Evolutionary conservation across 129 eudicot genomes (phyloP), one percentile per base, ranked within the genome.

Genomic region (Logfia minima): DNA sequence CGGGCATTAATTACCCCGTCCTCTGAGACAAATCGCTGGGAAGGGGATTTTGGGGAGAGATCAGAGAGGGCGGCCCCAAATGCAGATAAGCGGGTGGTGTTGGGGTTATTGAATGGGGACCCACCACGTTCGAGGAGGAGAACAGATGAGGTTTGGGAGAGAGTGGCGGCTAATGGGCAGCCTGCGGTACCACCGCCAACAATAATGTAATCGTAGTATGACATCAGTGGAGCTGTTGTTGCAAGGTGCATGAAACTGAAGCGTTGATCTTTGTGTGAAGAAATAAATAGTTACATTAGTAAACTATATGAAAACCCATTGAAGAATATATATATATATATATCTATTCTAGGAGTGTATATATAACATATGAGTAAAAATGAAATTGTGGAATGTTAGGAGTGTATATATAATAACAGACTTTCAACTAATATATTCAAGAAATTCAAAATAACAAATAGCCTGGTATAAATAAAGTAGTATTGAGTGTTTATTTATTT

Each of bases 61-160:
- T 93, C 98, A 16, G 86, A 84, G 56, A 90, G 96, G 76, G 97
- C 83, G 8, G 71, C 66, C 1, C 97, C 97, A 19, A 91, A 84
- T 24, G 87, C 77, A 0, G 90, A 64, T 41, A 93, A 67, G 67
- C 76, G 41, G 51, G 98, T 90, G 72, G 86, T 83, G 85, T 93
- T 90, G 28, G 91, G 86, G 81, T 88, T 89, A 8, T 83, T 76
- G 77, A 90, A 93, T 23, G 98, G 97, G 9, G 97, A 87, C 79
- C 96, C 98, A 26, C 98, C 98, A 0, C 97, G 97, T 68, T 93
- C 98, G 31, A 93, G 97, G 84, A 93, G 90, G 83, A 93, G 89
- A n/a, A 93, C 98, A 83, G 85, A 69, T 83, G 85, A 79, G 79
- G 86, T 84, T 29, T 77, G 85, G 4, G 98, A 93, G 45, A 93